Evolutionary conservation across 352 stramenopile species (phyloP), one percentile per base, ranked within the genome.

Genomic region (Phytophthora boehmeriae): DNA sequence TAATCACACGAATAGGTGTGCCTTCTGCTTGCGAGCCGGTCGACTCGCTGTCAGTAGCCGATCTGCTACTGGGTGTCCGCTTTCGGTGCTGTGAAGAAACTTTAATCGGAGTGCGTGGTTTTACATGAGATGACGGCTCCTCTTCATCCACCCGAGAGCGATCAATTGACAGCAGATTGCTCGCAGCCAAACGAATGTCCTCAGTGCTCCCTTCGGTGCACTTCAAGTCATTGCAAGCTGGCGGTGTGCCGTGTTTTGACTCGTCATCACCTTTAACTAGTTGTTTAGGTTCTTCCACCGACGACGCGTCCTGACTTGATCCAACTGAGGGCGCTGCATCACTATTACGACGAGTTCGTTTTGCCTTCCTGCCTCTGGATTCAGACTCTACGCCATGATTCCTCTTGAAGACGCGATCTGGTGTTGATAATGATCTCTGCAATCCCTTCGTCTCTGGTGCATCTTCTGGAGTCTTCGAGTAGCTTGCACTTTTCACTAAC

Each of bases 1-100:
- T 39, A 54, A 88, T 66, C 30, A 88, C 51, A 16, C 75, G 67
- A 50, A 85, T 63, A 9, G 59, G 51, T 20, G 35, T 27, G 19
- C 0, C 35, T 54, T 70, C 41, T 2, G 52, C 38, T 70, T 73
- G 60, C 42, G 60, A 56, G 1, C 8, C 19, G 11, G 44, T 1
- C 13, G 50, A 63, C 30, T 63, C 65, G 39, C 32, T 72, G 10
- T 64, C 54, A 35, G 48, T 56, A 54, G 35, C 17, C 5, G 42
- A 63, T 56, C 23, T 49, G 22, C 35, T 59, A 25, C 35, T 63
- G 45, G 39, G 25, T 11, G 52, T 32, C 23, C 43, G 41, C 19
- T 78, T 70, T 22, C 32, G 47, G 5, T 43, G 28, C 35, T 43
- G 45, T 14, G 66, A 42, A 8, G 43, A 28, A 28, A 34, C 16